Conservation (phyloP, 805 yeast genomes). For the Saturnispora hagleri region DNA sequence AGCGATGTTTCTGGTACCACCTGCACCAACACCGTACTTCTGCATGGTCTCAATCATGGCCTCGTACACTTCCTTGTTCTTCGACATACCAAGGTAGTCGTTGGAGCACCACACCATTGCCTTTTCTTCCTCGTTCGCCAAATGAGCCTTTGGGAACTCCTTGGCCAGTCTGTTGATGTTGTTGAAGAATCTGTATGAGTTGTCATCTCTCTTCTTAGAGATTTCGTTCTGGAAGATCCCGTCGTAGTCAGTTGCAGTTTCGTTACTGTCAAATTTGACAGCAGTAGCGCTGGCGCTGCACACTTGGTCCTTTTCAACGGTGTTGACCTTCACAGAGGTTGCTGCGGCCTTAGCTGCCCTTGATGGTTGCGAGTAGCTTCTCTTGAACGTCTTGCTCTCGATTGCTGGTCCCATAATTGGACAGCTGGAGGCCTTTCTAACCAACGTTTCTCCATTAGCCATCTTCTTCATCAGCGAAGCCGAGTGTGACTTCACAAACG, state of each 20-base stretch:
- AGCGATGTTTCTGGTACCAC: conserved; percentile 98
- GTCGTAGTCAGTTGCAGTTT: conserved; percentile 56
- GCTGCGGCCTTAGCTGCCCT: conserved; percentile 38
- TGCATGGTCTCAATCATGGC: conserved; percentile 75
- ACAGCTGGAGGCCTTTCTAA: conserved; percentile 61
- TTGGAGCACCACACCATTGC: conserved; percentile 99
- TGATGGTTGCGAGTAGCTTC: conserved; percentile 40
- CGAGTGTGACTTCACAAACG: conserved; percentile 58
- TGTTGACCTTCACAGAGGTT: conserved; percentile 15
- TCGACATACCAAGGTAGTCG: conserved; percentile 94
- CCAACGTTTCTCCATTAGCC: conserved; percentile 32
- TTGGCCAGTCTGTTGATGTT: conserved; percentile 92
- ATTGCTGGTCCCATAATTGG: conserved; percentile 85
- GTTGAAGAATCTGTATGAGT: conserved; percentile 92
- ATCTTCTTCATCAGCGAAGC: conserved; percentile 51
- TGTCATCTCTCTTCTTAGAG: conserved; percentile 68
- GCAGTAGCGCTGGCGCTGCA: conserved; percentile 21
- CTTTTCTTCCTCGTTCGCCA: conserved; percentile 61
- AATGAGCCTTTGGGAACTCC: conserved; percentile 91
- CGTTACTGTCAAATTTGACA: conserved; percentile 33
- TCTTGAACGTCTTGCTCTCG: conserved; percentile 29
- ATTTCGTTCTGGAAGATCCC: conserved; percentile 62
- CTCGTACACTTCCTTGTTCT: conserved; percentile 59
- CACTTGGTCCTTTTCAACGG: conserved; percentile 26
- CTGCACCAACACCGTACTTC: conserved; percentile 96